These are phyloP conservation scores for Royoungia palumana DNA, from an alignment of 768 basidiomycete genomes.

Conservation along the genomic window DNA sequence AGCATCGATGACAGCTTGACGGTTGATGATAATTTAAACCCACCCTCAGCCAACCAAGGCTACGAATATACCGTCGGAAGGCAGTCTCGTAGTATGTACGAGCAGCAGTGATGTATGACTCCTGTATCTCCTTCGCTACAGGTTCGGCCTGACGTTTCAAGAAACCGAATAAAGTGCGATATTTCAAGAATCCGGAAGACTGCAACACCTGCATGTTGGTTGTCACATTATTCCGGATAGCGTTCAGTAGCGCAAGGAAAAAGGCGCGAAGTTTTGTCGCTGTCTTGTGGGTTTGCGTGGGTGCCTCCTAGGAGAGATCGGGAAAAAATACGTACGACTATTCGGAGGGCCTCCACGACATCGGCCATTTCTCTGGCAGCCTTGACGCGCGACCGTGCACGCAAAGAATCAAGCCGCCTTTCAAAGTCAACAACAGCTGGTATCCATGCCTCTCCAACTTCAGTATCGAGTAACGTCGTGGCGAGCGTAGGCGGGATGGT, in stretches of 20 bases:
- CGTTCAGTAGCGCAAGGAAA: constrained; percentile 79
- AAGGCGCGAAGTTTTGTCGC: constrained; percentile 85
- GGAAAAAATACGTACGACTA: constrained; percentile 60
- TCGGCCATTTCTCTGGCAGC: constrained; percentile 81
- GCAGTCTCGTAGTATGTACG: constrained; percentile 95
- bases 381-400: constrained; percentile 76
- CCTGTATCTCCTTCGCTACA: constrained; percentile 84
- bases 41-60: constrained; percentile 77
- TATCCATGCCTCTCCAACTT: constrained; percentile 88
- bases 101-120: constrained; percentile 78
- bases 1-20: not conserved
- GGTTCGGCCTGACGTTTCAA: constrained; percentile 76
- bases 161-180: constrained; percentile 77
- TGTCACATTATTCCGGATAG: constrained; percentile 78
- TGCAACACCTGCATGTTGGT: constrained; percentile 94
- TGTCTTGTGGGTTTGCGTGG: constrained; percentile 49
- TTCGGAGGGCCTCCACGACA: constrained; percentile 81
- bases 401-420: constrained; percentile 60
- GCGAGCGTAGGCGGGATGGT: constrained; percentile 80
- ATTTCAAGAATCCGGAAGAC: constrained; percentile 80
- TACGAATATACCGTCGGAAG: constrained; percentile 84
- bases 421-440: constrained; percentile 79
- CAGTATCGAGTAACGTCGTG: constrained; percentile 74
- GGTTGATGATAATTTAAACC: constrained; percentile 6
- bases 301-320: not conserved